These are phyloP conservation scores for Sphagnum tenellum DNA, from an alignment of 225 moss, liverwort and hornwort species.

Conservation along the genomic window DNA sequence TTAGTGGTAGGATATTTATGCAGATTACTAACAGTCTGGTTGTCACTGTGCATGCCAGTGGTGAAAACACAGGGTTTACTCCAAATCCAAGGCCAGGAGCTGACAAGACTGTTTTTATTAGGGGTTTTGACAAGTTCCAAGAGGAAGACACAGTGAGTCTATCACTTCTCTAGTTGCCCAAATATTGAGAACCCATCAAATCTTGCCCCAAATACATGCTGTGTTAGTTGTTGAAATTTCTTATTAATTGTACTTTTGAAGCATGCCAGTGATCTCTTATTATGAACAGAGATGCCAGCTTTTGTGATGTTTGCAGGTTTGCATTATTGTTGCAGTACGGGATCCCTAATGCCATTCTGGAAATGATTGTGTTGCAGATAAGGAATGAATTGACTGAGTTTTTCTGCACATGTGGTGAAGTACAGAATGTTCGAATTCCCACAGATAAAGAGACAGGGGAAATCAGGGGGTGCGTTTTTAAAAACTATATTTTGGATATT, in stretches of 20 bases:
- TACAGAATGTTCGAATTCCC: conserved; percentile 55
- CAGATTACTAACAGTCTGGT: no score
- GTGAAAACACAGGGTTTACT: conserved; percentile 55
- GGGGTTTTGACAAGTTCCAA: conserved; percentile 61
- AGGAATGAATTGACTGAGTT: conserved; percentile 48
- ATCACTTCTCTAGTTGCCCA: no score
- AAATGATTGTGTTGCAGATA: no score
- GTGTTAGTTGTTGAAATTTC: no score
- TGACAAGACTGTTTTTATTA: conserved; percentile 51
- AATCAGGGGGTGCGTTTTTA: conserved; percentile 64
- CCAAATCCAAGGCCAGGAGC: conserved; percentile 45
- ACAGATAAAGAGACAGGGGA: conserved; percentile 56
- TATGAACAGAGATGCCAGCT: no score
- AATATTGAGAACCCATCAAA: no score
- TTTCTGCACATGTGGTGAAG: conserved; percentile 44
- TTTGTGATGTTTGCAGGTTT: no score
- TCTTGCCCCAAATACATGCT: background rate
- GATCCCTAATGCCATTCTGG: no score
- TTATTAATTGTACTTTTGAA: conserved; percentile 2
- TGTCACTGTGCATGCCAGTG: conserved; percentile 2
- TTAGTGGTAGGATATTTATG: no score
- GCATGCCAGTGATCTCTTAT: no score
- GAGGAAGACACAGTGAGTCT: conserved; percentile 44
- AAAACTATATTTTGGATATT: background rate
- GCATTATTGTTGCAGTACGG: no score